Evolutionary conservation across 495 filamentous ascomycete genomes (phyloP), one percentile per base, ranked within the genome.

Genomic region (Lasiosphaeria hispida): DNA sequence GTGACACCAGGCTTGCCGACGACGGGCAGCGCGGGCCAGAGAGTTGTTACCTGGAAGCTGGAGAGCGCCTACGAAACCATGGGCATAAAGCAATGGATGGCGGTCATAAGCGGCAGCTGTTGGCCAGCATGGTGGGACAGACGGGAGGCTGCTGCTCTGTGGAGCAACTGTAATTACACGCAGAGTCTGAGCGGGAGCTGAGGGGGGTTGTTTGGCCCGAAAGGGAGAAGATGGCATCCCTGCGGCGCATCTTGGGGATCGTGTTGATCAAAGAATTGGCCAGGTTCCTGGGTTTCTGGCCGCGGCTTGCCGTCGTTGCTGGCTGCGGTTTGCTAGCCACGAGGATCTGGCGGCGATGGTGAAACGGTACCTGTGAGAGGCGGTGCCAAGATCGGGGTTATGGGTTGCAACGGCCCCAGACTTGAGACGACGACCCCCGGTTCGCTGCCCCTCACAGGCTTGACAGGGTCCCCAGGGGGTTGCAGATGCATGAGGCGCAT

Each of bases 361-460:
- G 68, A 70, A 70, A 70, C 68, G 35, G 60, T 67, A 11, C 60
- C 60, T 69, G 69, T 72, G 18, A 59, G 65, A 72, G 63, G 48
- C 37, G 38, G 38, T 41, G 68, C 67, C 67, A 70, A 69, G 65
- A 48, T 55, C 39, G 44, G 33, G 45, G 63, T 51, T 4, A 15
- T 15, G 38, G 54, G 53, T 42, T 34, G 44, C 58, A 62, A 41
- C 17, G 30, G 35, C 17, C 43, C 61, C 53, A 36, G 34, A 55
- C 51, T 49, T 57, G 61, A 63, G 63, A 66, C 57, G 19, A 43
- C n/a, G 39, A 39, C 58, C 60, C 58, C 44, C 39, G 38, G 9
- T 30, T 33, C 43, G 18, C 35, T 37, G 19, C 30, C 36, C 48
- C 50, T 37, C 48, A 45, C 44, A 34, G 23, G 23, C 2, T 30